Conservation (phyloP, 2,329 filamentous ascomycete genomes). For the Neonectria punicea region DNA sequence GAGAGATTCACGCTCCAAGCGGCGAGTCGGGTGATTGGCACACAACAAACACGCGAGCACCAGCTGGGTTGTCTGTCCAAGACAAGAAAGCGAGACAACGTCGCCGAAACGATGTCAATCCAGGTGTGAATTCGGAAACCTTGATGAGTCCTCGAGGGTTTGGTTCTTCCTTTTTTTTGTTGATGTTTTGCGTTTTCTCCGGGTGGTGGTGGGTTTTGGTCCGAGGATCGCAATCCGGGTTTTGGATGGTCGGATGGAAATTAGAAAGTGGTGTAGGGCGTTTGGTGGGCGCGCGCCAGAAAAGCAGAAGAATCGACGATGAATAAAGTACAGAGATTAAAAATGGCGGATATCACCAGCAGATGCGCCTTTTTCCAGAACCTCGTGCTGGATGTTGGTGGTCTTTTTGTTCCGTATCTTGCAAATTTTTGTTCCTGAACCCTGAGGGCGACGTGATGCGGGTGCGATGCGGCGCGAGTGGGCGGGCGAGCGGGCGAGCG, state of each 20-base stretch:
- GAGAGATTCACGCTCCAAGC: conserved; percentile 39
- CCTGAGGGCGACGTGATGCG: conserved; percentile 13
- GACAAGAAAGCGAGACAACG: conserved; percentile 32
- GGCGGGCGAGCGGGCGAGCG: conserved; percentile 23
- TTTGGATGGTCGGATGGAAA: conserved; percentile 35
- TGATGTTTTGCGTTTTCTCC: conserved; percentile 36
- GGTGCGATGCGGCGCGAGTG: conserved; percentile 25
- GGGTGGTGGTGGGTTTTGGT: conserved; percentile 27
- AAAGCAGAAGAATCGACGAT: conserved; percentile 44
- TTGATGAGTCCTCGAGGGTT: conserved; percentile 30
- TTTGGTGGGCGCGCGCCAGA: conserved; percentile 30
- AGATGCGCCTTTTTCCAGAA: conserved; percentile 44
- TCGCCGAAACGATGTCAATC: conserved; percentile 34
- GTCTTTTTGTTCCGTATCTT: conserved; percentile 37
- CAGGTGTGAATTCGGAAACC: conserved; percentile 34
- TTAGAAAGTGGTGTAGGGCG: conserved; percentile 37
- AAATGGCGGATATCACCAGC: conserved; percentile 41
- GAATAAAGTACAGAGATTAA: conserved; percentile 44
- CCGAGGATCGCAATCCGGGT: conserved; percentile 36
- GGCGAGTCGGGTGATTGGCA: conserved; percentile 36
- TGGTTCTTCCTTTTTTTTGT: conserved; percentile 42
- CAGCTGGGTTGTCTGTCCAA: conserved; percentile 39
- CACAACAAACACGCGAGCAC: conserved; percentile 39
- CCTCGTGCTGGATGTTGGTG: conserved; percentile 35
- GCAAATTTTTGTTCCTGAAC: conserved; percentile 25